Evolutionary conservation across 2,329 filamentous ascomycete genomes (phyloP), one percentile per base, ranked within the genome.

Genomic region (Aspergillus nomiae): DNA sequence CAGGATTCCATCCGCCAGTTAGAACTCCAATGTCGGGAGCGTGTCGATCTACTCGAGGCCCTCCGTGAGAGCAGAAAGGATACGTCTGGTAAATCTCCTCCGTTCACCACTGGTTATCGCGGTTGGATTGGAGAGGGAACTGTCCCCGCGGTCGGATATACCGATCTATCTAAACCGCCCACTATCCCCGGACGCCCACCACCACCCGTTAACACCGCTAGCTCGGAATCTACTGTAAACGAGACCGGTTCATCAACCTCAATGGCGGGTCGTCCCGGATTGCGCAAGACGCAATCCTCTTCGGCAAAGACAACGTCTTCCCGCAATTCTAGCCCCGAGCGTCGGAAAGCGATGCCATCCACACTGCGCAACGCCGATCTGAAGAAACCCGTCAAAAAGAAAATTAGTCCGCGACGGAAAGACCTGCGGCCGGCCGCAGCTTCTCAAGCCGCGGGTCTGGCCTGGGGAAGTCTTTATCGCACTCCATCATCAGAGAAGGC

Each of bases 11-110:
- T 98, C 64, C 87, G 88, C 63, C 86, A 93, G 71, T 86, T 98
- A 73, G 93, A 98, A 75, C 76, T 94, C 66, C 94, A 97, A 78
- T 97, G 94, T 78, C 94, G 95, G 77, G 94, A 98, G 78, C 87
- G 94, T 56, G 92, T 97, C 57, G 92, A 97, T 74, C 83, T 98
- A 38, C 84, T 98, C 8, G 90, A 95, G 74, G 90, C 94, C 8
- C 81, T 98, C 62, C 87, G 89, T 64, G 83, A 90, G 67, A 90
- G 87, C 70, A 81, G 86, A 36, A 80, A 84, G 65, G 86, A 88
- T 21, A 58, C 61, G 34, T 65, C 50, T 67, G 73, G 71, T 36
- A 78, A 72, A 59, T 71, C 69, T 19, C 58, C 66, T 26, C 54
- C 63, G n/a, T 70, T 32, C 14, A 41, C 62, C 3, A 53, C 67